phyloP scores from a whole-genome alignment of 2,329 filamentous ascomycete genomes.

The Teratosphaeriaceae sp. region DNA sequence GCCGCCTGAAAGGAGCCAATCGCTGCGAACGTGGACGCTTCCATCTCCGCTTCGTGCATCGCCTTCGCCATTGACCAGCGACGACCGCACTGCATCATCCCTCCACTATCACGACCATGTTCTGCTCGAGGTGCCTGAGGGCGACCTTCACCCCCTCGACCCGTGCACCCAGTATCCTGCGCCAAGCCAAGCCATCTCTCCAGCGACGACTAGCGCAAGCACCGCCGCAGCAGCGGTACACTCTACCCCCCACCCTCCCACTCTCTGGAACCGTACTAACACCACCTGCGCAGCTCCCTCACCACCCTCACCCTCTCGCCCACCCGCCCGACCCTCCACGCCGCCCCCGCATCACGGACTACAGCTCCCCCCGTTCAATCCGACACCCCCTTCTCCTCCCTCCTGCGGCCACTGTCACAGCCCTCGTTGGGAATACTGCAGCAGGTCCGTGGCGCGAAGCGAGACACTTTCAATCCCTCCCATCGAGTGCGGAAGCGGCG shows the following conservation, averaged over 20 bases:
- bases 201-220: background rate
- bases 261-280: background rate
- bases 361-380: slow-evolving; percentile 1
- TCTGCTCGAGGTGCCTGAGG: slow-evolving; percentile 14
- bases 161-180: background rate
- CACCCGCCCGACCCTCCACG: slow-evolving; percentile 7
- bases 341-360: background rate
- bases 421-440: slow-evolving; percentile 27
- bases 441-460: slow-evolving; percentile 40
- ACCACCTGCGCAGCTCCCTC: slow-evolving; percentile 9
- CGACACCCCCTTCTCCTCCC: slow-evolving; percentile 10
- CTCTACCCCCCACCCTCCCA: background rate
- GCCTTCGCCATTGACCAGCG: too few species aligned
- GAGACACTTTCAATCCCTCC: slow-evolving; percentile 53
- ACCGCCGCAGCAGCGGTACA: slow-evolving; percentile 5
- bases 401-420: slow-evolving; percentile 6
- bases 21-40: too few species aligned
- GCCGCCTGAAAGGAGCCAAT: too few species aligned
- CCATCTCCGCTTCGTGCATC: too few species aligned
- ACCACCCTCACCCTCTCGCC: slow-evolving; percentile 12
- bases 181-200: slow-evolving; percentile 1
- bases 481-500: slow-evolving; percentile 55
- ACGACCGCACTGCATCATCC: too few species aligned
- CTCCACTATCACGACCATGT: slow-evolving; percentile 12
- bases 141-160: slow-evolving; percentile 6